A percentile compares a stretch with the other conserved stretches of the same genome.
Evolutionary conservation across 2,329 filamentous ascomycete species (phyloP).

Genomic region (Neurospora sp.): DNA sequence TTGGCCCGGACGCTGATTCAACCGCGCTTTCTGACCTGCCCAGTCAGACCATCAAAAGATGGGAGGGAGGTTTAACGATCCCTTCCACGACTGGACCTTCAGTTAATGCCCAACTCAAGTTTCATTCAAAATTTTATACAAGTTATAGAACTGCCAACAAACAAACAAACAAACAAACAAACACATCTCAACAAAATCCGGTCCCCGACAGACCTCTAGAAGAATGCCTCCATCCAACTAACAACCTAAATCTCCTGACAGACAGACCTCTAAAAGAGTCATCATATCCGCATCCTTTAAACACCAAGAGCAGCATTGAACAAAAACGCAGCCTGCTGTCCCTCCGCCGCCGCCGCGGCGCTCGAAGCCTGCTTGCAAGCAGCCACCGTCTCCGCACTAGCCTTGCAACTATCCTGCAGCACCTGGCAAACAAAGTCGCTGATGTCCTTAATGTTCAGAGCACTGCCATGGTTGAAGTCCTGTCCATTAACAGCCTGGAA

Average conservation of each 20-base stretch:
- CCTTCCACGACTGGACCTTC: neutral
- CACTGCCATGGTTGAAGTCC: conserved; percentile 44
- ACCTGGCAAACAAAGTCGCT: conserved; percentile 29
- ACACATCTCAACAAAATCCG: neutral
- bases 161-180: neutral
- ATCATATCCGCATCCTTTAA: conserved; percentile 6
- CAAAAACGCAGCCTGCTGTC: conserved; percentile 29
- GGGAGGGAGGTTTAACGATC: neutral
- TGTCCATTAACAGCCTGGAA: conserved; percentile 29
- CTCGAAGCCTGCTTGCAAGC: conserved; percentile 23
- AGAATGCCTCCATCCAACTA: neutral
- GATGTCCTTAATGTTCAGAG: conserved; percentile 27
- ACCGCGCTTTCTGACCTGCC: neutral
- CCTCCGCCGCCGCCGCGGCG: conserved; percentile 22
- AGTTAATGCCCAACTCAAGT: neutral
- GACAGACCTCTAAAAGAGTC: too few relatives aligned
- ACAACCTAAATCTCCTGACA: too few relatives aligned
- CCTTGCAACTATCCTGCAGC: conserved; percentile 26
- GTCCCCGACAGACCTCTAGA: neutral
- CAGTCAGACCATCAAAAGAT: neutral
- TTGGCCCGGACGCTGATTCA: too few relatives aligned
- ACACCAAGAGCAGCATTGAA: conserved; percentile 31
- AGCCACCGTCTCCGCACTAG: conserved; percentile 21
- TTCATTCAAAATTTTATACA: neutral
- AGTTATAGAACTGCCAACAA: neutral